Evolutionary conservation across 139 green algal species (phyloP), one percentile per base, ranked within the genome.

Genomic region (Volvox reticuliferus): DNA sequence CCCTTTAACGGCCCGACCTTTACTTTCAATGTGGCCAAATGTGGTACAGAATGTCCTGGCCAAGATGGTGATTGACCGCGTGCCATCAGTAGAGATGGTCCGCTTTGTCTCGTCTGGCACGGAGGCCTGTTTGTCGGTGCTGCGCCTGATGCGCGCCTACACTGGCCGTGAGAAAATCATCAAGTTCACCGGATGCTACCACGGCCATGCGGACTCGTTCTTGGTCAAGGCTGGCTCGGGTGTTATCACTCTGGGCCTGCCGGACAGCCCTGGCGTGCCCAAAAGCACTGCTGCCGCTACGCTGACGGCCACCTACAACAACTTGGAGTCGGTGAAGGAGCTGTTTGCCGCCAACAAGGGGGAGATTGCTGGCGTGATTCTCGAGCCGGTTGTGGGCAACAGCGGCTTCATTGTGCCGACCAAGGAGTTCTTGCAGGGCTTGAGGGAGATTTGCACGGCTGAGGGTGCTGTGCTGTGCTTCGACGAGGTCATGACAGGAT

Each of bases 131-230:
- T 94, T 99, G n/a, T 99, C 96, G 30, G 99, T 98, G 88, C 96
- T 99, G 79, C 97, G 98, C 89, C 95, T 99, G 73, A 99, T 99
- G 98, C 97, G 98, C 86, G 98, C 98, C 44, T 99, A 97, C 97
- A 99, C 98, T 76, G 94, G 94, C 71, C 95, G 98, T 85, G 98
- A 99, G 92, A 99, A 99, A 97, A 91, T 97, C 79, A 73, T 93
- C 30, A 94, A 95, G 97, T 99, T 99, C 87, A 96, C 97, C n/a
- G 98, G 98, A 84, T 99, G 98, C 97, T 99, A 99, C 95, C 98
- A 99, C 94, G 98, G 86, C 69, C 98, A 99, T 92, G 98, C 96
- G 37, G 98, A 99, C 94, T 96, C 96, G 73, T 99, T 99, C 95
- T 93, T 99, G 85, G 97, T 99, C 30, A 97, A 99, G 94, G 98